phyloP scores from a whole-genome alignment of 495 filamentous ascomycete genomes.

The Halenospora varia region DNA sequence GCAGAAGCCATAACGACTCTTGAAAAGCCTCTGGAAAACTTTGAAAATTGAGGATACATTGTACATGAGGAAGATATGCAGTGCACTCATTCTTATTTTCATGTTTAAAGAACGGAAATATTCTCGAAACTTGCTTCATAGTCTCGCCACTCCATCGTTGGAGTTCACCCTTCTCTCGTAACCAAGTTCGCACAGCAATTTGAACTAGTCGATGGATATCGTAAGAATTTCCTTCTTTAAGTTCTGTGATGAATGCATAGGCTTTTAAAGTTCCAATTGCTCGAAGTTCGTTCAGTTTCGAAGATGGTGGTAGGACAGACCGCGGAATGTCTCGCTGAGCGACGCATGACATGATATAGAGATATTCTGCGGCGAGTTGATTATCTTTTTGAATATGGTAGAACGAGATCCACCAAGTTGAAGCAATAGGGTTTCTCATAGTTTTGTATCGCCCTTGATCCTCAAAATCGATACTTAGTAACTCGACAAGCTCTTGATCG shows the following conservation, averaged over 20 bases:
- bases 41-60: slow-evolving; percentile 22
- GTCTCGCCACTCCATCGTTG: slow-evolving; percentile 27
- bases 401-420: slow-evolving; percentile 21
- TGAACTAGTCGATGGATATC: slow-evolving; percentile 45
- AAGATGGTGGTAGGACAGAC: slow-evolving; percentile 11
- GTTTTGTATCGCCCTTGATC: slow-evolving; percentile 10
- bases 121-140: slow-evolving; percentile 25
- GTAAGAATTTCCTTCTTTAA: slow-evolving; percentile 1
- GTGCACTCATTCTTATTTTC: slow-evolving; percentile 34
- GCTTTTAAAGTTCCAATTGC: slow-evolving; percentile 38
- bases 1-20: not conserved
- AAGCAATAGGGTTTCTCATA: slow-evolving; percentile 13
- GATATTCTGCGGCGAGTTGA: slow-evolving; percentile 21
- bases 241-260: slow-evolving; percentile 13
- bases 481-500: slow-evolving; percentile 20
- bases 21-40: not conserved
- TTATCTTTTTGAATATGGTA: slow-evolving; percentile 33
- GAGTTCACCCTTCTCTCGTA: slow-evolving; percentile 26
- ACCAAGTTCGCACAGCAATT: slow-evolving; percentile 39
- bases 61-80: slow-evolving; percentile 35
- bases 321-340: slow-evolving; percentile 15
- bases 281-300: slow-evolving; percentile 11
- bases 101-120: slow-evolving; percentile 27
- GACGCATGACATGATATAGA: slow-evolving; percentile 21
- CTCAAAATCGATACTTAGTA: slow-evolving; percentile 23